Conservation (phyloP, 768 basidiomycete genomes). For the Inosperma sp. region DNA sequence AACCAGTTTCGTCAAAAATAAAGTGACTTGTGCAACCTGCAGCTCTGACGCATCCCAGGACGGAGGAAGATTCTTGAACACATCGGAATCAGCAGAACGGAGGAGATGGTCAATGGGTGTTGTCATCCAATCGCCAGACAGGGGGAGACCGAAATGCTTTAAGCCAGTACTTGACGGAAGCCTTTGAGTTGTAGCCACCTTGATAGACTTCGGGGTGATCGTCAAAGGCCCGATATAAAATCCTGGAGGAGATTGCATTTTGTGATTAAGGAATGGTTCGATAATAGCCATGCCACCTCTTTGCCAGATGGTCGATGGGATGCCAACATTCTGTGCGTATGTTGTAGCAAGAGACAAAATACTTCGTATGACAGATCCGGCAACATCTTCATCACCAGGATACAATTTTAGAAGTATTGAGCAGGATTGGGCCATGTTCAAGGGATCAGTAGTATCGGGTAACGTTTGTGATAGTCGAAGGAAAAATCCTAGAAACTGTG, state of each 20-base stretch:
- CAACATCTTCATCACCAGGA: constrained; percentile 73
- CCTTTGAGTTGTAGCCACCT: constrained; percentile 51
- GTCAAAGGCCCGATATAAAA: constrained; percentile 48
- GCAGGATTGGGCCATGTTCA: constrained; percentile 68
- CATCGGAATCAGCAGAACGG: constrained; percentile 63
- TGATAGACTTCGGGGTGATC: constrained; percentile 52
- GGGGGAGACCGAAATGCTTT: constrained; percentile 37
- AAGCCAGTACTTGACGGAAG: constrained; percentile 29
- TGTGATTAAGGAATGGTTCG: constrained; percentile 55
- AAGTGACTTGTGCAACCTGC: constrained; percentile 65
- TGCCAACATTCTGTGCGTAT: constrained; percentile 30
- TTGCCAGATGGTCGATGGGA: constrained; percentile 44
- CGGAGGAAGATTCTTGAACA: constrained; percentile 62
- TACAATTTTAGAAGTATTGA: constrained; percentile 50
- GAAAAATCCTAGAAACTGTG: constrained; percentile 48
- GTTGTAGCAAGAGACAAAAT: constrained; percentile 34
- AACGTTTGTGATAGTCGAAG: constrained; percentile 55
- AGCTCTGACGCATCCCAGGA: constrained; percentile 78
- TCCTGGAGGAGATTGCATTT: constrained; percentile 39
- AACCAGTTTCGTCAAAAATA: constrained; percentile 54
- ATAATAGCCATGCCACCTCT: constrained; percentile 47
- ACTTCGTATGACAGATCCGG: constrained; percentile 39
- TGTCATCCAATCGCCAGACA: constrained; percentile 61
- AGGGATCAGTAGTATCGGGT: constrained; percentile 49
- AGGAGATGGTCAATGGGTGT: constrained; percentile 73